Evolutionary conservation across 2,329 filamentous ascomycete genomes (phyloP).

Genomic region (Ampelomyces quisqualis): DNA sequence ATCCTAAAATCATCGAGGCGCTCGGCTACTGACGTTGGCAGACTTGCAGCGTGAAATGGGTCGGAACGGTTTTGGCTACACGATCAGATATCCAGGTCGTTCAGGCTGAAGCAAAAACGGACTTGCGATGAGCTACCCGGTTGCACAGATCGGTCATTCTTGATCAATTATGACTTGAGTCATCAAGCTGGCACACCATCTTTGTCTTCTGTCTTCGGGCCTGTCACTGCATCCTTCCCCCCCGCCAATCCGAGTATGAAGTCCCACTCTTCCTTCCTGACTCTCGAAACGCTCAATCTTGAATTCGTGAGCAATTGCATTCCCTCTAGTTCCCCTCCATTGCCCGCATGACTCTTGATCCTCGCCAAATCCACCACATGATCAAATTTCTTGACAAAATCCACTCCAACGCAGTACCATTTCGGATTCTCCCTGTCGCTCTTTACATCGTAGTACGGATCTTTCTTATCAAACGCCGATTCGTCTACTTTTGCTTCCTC

Average conservation of each 20-base stretch:
- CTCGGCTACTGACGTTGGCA: conserved; percentile 25
- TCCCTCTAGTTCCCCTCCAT: conserved; percentile 61
- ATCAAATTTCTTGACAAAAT: conserved; percentile 80
- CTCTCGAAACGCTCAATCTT: conserved; percentile 77
- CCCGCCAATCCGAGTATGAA: conserved; percentile 58
- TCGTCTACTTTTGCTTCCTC: conserved; percentile 79
- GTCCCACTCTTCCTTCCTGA: conserved; percentile 65
- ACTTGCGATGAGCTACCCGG: no score
- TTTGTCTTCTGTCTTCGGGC: background rate
- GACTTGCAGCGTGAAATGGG: no score
- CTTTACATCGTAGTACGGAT: conserved; percentile 81
- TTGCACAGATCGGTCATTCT: no score
- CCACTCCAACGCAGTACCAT: conserved; percentile 89
- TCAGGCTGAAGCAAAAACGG: no score
- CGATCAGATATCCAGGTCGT: no score
- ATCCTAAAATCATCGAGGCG: conserved; percentile 47
- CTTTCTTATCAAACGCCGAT: conserved; percentile 67
- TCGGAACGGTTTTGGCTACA: no score
- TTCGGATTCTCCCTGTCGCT: conserved; percentile 68
- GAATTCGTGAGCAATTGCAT: conserved; percentile 84
- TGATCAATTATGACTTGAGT: no score
- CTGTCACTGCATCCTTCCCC: conserved; percentile 8
- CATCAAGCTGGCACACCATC: background rate
- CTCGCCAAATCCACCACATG: conserved; percentile 69
- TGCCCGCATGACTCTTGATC: conserved; percentile 63